phyloP scores from a whole-genome alignment of 805 yeast species.

The Maudiozyma barnettii region DNA sequence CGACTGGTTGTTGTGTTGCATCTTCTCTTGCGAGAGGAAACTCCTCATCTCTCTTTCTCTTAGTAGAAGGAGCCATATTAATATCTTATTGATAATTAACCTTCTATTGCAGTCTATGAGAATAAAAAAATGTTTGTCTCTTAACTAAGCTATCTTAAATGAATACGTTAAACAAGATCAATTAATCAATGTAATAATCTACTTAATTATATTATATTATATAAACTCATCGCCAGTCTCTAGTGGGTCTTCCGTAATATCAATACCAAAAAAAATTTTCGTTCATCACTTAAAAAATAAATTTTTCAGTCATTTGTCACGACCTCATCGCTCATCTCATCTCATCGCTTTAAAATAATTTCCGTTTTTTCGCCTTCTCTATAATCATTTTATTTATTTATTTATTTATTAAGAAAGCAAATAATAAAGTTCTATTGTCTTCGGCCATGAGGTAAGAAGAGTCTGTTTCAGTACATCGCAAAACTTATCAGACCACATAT shows the following conservation, averaged over 20 bases:
- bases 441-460: too few relatives aligned
- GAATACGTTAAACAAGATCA: neutral
- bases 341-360: neutral
- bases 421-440: too few relatives aligned
- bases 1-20: constrained; percentile 30
- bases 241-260: too few relatives aligned
- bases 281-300: neutral
- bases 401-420: too few relatives aligned
- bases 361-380: too few relatives aligned
- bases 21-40: constrained; percentile 35
- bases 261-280: too few relatives aligned
- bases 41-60: constrained; percentile 43
- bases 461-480: too few relatives aligned
- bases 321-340: neutral
- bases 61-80: constrained; percentile 22
- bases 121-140: neutral
- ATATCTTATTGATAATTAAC: too few relatives aligned
- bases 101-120: neutral
- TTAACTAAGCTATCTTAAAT: neutral
- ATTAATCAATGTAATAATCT: too few relatives aligned
- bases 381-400: too few relatives aligned
- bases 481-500: too few relatives aligned
- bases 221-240: neutral
- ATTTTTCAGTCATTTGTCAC: neutral
- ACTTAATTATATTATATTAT: too few relatives aligned